Base-by-base conservation (phyloP, 2,329 filamentous ascomycete genomes). In the Curvularia verruculosa region DNA sequence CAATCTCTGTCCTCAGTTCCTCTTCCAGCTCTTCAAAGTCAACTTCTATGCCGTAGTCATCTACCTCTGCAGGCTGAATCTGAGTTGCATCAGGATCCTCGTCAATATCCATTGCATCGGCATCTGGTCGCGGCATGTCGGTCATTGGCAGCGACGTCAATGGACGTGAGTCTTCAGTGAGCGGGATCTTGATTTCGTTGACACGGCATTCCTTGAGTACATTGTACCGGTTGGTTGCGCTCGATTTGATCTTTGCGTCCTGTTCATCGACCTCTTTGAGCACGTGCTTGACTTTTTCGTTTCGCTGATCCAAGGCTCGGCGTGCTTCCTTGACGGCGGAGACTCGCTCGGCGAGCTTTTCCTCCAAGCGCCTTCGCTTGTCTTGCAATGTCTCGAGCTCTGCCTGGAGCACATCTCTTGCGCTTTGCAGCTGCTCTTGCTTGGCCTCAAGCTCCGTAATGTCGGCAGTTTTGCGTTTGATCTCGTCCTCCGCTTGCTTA, bases 71-170 rank as follows among this genome's bases (percentile, higher is more conserved):
- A 48, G 85, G 47, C 26, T 79, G 78, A 43, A 81, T 79, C 39
- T 79, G 77, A 51, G 84, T 81, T 31, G 83, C 81, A 18, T 83
- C 82, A 18, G 75, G 73, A 19, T 73, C 72, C 53, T 90, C 90
- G 61, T 98, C 95, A 19, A 98, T 81, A 64, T 98, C 94, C 93
- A 98, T 97, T 3, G 89, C 89, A 71, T 97, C 92, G 1, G 89
- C 85, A 70, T 96, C 92, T 53, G 86, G 75, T 12, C 72, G 72
- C 56, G 89, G 87, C 60, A 88, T 85, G 66, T 96, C 92, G 71
- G 96, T 91, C 68, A 96, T 92, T 3, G 95, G 95, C 49, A 99
- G 83, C 61, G 89, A 86, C 68, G 96, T 92, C 23, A 99, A 82
- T 6, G 81, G 79, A 31, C 80, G 81, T 2, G 92, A 96, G 23